Evolutionary conservation across 805 yeast genomes (phyloP).

Genomic region (Candida ovalis): DNA sequence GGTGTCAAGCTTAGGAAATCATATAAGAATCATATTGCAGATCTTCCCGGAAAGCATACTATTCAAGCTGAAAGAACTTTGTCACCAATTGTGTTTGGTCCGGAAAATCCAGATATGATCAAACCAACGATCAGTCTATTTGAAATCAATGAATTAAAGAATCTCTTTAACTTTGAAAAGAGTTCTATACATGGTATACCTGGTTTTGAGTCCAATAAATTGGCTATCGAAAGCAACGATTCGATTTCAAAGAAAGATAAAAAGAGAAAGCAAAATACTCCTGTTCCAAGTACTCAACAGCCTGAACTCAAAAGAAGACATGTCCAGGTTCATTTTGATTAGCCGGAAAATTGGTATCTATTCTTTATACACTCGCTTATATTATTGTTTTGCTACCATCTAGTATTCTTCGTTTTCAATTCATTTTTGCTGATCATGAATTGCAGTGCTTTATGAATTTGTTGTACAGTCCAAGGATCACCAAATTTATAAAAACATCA

Average conservation of each 20-base stretch:
- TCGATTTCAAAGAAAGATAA: constrained; percentile 19
- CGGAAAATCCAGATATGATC: constrained; percentile 36
- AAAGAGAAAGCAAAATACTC: constrained; percentile 24
- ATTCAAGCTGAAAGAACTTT: constrained; percentile 49
- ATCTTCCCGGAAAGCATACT: constrained; percentile 74
- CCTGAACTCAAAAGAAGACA: constrained; percentile 29
- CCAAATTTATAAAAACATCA: too few species aligned
- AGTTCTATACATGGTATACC: constrained; percentile 70
- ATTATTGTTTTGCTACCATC: not conserved
- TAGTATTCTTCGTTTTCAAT: not conserved
- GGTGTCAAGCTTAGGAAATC: constrained; percentile 93
- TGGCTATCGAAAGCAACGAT: constrained; percentile 52
- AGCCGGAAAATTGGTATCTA: not conserved
- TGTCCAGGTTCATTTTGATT: constrained; percentile 31
- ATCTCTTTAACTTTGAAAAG: constrained; percentile 56
- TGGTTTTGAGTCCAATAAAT: constrained; percentile 65
- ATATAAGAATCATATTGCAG: constrained; percentile 87
- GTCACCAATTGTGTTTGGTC: constrained; percentile 35
- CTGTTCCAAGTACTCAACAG: constrained; percentile 20
- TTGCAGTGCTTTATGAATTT: too few species aligned
- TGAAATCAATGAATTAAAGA: constrained; percentile 44
- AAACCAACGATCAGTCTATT: constrained; percentile 42
- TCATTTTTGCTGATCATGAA: too few species aligned
- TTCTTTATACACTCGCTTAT: not conserved
- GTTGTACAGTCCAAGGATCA: too few species aligned